Conservation (phyloP, 441 rosid genomes). For the Bocquillonia castaneifolia region DNA sequence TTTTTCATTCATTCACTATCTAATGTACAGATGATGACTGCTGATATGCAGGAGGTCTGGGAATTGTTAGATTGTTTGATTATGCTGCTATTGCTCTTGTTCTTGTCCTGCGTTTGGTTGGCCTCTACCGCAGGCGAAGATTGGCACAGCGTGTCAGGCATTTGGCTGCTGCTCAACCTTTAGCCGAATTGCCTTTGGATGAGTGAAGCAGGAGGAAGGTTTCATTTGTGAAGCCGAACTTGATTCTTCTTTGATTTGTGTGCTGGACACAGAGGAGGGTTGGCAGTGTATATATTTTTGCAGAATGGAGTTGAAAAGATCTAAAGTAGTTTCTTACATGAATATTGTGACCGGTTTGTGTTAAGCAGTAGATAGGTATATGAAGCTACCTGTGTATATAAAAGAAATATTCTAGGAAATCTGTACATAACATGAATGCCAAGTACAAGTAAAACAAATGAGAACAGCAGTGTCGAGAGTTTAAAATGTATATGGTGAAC, state of each 20-base stretch:
- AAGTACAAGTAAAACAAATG: background rate
- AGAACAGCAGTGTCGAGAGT: too few species aligned
- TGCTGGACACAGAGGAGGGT: background rate
- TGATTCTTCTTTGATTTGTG: background rate
- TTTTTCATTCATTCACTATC: too few species aligned
- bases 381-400: slow-evolving; percentile 2
- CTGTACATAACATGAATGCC: background rate
- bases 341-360: background rate
- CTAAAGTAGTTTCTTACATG: background rate
- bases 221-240: too few species aligned
- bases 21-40: slow-evolving; percentile 10
- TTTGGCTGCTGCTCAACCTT: slow-evolving; percentile 40
- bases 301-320: slow-evolving; percentile 2
- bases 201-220: slow-evolving; percentile 23
- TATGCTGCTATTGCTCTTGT: slow-evolving; percentile 48
- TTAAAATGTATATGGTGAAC: too few species aligned
- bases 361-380: background rate
- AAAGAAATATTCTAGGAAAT: background rate
- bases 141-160: slow-evolving; percentile 59
- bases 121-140: slow-evolving; percentile 46
- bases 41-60: slow-evolving; percentile 42
- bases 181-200: slow-evolving; percentile 18
- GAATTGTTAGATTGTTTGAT: slow-evolving; percentile 54
- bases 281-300: background rate
- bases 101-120: slow-evolving; percentile 54